Conservation (phyloP, 2,329 filamentous ascomycete genomes). For the Pseudogymnoascus sp. region DNA sequence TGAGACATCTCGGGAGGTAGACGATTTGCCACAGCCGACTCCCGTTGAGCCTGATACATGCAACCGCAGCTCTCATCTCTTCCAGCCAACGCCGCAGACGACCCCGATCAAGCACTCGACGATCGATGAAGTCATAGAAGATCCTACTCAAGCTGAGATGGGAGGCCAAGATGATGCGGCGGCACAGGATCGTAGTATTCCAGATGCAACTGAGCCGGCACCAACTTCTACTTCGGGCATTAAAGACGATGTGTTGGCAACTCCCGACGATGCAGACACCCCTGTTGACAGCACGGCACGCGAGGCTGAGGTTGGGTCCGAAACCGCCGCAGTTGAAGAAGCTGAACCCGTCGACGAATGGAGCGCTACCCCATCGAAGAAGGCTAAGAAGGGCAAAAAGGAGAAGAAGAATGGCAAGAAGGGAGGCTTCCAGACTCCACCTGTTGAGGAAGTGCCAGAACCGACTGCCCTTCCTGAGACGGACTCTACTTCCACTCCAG, state of each 20-base stretch:
- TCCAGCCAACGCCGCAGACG: slow-evolving; percentile 32
- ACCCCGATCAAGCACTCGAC: background rate
- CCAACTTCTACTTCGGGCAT: background rate
- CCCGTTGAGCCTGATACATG: slow-evolving; percentile 37
- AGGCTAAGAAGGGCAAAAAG: slow-evolving; percentile 33
- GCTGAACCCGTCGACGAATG: background rate
- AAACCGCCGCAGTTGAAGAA: background rate
- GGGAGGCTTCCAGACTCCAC: slow-evolving; percentile 3
- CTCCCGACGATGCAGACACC: background rate
- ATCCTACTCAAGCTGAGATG: slow-evolving; percentile 13
- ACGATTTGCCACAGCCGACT: slow-evolving; percentile 30
- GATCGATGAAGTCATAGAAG: background rate
- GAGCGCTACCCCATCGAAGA: slow-evolving; percentile 10
- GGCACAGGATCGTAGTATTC: background rate
- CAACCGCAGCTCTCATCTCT: slow-evolving; percentile 37
- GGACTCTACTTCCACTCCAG: background rate
- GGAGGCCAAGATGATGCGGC: background rate
- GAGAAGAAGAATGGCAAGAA: background rate
- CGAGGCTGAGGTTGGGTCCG: background rate
- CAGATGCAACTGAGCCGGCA: too few relatives aligned
- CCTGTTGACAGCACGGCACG: background rate
- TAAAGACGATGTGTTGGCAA: background rate
- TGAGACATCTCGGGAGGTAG: background rate
- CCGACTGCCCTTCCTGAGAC: background rate
- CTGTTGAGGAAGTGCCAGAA: background rate